A percentile compares a stretch with the other conserved stretches of the same genome.
Evolutionary conservation across 106 monocot genomes (phyloP).

Genomic region (Acorus calamus): DNA sequence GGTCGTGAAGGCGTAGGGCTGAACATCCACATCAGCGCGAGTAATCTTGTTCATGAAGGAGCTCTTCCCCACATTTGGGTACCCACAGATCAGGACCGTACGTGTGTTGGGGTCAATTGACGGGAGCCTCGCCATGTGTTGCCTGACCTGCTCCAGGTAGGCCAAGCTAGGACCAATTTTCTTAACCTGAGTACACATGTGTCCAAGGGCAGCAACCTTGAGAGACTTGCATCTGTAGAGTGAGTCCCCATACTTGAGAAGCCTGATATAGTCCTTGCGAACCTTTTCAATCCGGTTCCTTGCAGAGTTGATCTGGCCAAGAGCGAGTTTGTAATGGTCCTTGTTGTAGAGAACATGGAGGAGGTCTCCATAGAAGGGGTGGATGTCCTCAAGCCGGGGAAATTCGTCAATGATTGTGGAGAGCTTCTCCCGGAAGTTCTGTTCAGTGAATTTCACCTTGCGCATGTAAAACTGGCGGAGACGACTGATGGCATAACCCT

Average conservation of each 20-base stretch:
- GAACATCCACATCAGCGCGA: constrained; percentile 94
- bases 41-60: constrained; percentile 94
- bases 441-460: constrained; percentile 79
- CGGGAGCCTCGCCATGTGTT: constrained; percentile 95
- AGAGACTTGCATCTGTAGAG: constrained; percentile 89
- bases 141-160: constrained; percentile 84
- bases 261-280: constrained; percentile 73
- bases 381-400: constrained; percentile 74
- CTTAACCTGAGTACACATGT: constrained; percentile 83
- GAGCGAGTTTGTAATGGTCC: constrained; percentile 96
- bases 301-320: constrained; percentile 92
- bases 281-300: constrained; percentile 79
- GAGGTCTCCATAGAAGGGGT: constrained; percentile 93
- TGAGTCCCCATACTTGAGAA: constrained; percentile 95
- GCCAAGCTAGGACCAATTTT: constrained; percentile 80
- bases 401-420: constrained; percentile 87
- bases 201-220: constrained; percentile 91
- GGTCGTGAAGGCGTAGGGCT: constrained; percentile 95
- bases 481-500: constrained; percentile 88
- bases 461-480: constrained; percentile 94
- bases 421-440: constrained; percentile 88
- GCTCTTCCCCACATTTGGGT: constrained; percentile 98
- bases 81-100: constrained; percentile 86
- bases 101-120: constrained; percentile 96
- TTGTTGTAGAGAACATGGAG: constrained; percentile 90